Conservation (phyloP, 306 rosid genomes). For the Sicyos edulis region DNA sequence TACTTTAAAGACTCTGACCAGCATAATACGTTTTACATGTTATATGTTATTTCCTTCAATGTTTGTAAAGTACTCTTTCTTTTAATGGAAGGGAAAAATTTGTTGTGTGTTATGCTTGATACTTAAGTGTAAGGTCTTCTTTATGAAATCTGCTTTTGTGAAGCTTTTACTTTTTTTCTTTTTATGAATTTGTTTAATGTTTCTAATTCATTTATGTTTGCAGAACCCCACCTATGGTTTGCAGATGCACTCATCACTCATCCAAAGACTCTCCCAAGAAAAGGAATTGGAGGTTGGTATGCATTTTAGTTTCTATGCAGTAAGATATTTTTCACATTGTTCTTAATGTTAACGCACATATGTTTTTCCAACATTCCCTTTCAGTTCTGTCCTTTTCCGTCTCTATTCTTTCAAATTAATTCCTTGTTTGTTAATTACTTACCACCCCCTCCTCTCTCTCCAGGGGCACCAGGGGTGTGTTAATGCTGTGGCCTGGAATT, state of each 20-base stretch:
- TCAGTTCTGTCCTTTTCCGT: not conserved
- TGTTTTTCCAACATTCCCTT: not conserved
- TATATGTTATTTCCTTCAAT: not conserved
- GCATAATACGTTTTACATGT: not conserved
- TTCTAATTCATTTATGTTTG: constrained; percentile 15
- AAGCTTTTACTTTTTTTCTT: not conserved
- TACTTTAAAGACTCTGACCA: not conserved
- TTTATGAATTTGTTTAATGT: not conserved
- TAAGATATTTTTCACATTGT: not conserved
- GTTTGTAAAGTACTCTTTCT: not conserved
- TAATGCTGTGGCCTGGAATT: constrained; percentile 90
- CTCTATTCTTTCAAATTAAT: not conserved
- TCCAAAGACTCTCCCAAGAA: constrained; percentile 78
- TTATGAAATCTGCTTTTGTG: not conserved
- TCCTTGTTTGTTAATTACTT: not conserved
- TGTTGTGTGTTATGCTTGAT: not conserved
- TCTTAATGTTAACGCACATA: too few relatives aligned
- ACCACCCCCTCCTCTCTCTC: not conserved
- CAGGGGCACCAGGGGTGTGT: constrained; percentile 96
- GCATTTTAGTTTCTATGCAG: constrained; percentile 11
- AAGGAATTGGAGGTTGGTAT: constrained; percentile 71
- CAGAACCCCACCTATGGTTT: constrained; percentile 51
- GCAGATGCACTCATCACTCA: constrained; percentile 84
- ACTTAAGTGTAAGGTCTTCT: not conserved
- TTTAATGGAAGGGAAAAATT: not conserved